These are phyloP conservation scores for Nasturtium officinale DNA, from an alignment of 345 rosid species.

Conservation along the genomic window DNA sequence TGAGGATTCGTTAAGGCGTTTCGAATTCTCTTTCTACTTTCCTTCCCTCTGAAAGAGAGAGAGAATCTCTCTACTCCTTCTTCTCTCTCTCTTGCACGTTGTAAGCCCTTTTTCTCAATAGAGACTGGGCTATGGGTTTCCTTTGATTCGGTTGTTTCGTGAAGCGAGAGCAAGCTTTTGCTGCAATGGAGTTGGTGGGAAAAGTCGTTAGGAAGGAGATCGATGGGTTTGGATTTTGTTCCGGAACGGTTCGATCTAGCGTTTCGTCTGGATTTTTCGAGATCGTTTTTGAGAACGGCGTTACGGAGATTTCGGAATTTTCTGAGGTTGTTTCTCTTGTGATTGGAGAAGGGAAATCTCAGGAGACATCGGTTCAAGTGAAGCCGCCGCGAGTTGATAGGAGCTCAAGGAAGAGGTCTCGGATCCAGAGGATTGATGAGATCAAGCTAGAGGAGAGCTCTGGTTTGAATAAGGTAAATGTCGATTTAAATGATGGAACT, in stretches of 20 bases:
- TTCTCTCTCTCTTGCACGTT: slow-evolving; percentile 33
- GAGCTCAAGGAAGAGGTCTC: slow-evolving; percentile 58
- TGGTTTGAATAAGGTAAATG: slow-evolving; percentile 37
- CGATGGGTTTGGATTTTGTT: slow-evolving; percentile 49
- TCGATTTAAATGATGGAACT: slow-evolving; percentile 52
- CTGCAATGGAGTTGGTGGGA: slow-evolving; percentile 67
- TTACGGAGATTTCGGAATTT: slow-evolving; percentile 61
- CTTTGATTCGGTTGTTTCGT: slow-evolving; percentile 35
- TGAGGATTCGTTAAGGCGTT: slow-evolving; percentile 25
- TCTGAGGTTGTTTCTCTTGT: slow-evolving; percentile 49
- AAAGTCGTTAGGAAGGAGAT: slow-evolving; percentile 60
- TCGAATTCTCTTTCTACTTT: slow-evolving; percentile 37
- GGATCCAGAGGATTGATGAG: slow-evolving; percentile 35
- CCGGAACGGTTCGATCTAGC: slow-evolving; percentile 62
- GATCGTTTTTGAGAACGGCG: slow-evolving; percentile 68
- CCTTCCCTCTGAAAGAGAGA: slow-evolving; percentile 12
- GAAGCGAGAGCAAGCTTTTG: slow-evolving; percentile 18
- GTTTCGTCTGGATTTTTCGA: slow-evolving; percentile 58
- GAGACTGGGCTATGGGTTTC: slow-evolving; percentile 21
- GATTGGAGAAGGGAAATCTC: slow-evolving; percentile 32
- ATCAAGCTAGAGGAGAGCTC: slow-evolving; percentile 37
- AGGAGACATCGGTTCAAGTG: slow-evolving; percentile 33
- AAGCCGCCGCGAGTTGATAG: slow-evolving; percentile 44
- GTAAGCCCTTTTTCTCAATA: not conserved
- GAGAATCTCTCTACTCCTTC: slow-evolving; percentile 30